phyloP scores from a whole-genome alignment of 1,284 basidiomycete species.

The Amylostereum areolatum region DNA sequence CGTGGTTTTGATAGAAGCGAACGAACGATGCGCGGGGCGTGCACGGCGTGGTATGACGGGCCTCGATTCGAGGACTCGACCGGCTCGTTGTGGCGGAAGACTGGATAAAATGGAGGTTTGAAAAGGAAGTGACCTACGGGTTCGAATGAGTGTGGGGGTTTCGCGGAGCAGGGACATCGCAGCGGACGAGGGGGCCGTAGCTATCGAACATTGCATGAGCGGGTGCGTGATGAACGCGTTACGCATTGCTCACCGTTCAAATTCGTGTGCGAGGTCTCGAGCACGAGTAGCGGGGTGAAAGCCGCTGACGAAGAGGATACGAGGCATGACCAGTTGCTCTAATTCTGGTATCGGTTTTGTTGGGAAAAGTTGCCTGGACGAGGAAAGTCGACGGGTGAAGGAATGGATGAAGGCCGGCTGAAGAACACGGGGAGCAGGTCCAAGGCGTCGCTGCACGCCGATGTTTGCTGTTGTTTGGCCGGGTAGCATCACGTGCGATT shows the following conservation, averaged over 20 bases:
- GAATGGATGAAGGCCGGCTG: too few relatives aligned
- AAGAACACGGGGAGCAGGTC: too few relatives aligned
- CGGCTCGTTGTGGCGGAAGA: slow-evolving; percentile 24
- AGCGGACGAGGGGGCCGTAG: slow-evolving; percentile 73
- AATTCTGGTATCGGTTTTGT: too few relatives aligned
- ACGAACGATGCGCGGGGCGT: slow-evolving; percentile 6
- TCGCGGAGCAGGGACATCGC: slow-evolving; percentile 84
- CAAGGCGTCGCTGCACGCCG: too few relatives aligned
- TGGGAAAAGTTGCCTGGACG: too few relatives aligned
- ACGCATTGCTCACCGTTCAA: slow-evolving; percentile 58
- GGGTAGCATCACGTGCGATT: too few relatives aligned
- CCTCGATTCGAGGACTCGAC: slow-evolving; percentile 14
- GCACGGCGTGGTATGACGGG: slow-evolving; percentile 3
- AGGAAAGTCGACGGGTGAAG: too few relatives aligned
- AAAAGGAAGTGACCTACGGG: slow-evolving; percentile 57
- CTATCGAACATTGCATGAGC: slow-evolving; percentile 27
- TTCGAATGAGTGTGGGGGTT: slow-evolving; percentile 65
- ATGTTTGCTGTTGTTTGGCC: too few relatives aligned
- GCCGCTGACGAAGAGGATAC: slow-evolving; percentile 84
- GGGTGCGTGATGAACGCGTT: too few relatives aligned
- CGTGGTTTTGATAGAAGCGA: slow-evolving; percentile 20
- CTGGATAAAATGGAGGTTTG: slow-evolving; percentile 13
- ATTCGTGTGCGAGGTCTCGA: slow-evolving; percentile 80
- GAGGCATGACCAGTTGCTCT: slow-evolving; percentile 40
- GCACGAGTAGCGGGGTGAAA: slow-evolving; percentile 77